Evolutionary conservation across 805 yeast species (phyloP).

Genomic region (Clavispora asparagi): DNA sequence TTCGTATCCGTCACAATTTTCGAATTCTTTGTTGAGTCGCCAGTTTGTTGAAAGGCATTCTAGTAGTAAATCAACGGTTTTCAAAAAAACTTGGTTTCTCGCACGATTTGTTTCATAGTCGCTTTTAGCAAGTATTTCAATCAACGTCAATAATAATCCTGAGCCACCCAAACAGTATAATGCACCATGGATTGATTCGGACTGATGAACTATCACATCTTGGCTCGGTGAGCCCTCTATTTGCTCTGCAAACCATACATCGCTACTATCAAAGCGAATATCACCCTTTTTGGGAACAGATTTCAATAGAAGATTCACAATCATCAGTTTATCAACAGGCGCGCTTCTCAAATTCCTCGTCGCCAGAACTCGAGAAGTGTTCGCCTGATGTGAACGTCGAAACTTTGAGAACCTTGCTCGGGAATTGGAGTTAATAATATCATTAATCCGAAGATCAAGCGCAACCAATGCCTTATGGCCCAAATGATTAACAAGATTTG

Average conservation of each 20-base stretch:
- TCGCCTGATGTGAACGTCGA: background rate
- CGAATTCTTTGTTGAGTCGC: constrained; percentile 54
- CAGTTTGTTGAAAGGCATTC: constrained; percentile 41
- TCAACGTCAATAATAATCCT: constrained; percentile 38
- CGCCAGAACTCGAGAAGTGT: background rate
- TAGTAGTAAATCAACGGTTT: constrained; percentile 38
- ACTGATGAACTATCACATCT: constrained; percentile 16
- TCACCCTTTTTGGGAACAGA: constrained; percentile 5
- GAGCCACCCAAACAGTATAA: constrained; percentile 50
- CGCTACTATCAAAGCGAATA: constrained; percentile 10
- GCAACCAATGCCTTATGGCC: constrained; percentile 30
- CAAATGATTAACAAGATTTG: constrained; percentile 37
- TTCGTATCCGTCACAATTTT: constrained; percentile 55
- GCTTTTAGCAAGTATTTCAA: constrained; percentile 40
- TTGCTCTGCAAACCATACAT: constrained; percentile 8
- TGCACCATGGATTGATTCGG: constrained; percentile 24
- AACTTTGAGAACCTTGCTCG: background rate
- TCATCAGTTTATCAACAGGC: background rate
- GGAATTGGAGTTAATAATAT: constrained; percentile 13
- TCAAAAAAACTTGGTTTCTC: constrained; percentile 22
- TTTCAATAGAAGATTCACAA: constrained; percentile 1
- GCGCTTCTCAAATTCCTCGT: background rate
- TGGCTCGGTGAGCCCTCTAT: constrained; percentile 4
- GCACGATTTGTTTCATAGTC: constrained; percentile 11
- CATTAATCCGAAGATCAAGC: constrained; percentile 30